Evolutionary conservation across 2,329 filamentous ascomycete genomes (phyloP), one percentile per base, ranked within the genome.

Genomic region (Knufia petricola): DNA sequence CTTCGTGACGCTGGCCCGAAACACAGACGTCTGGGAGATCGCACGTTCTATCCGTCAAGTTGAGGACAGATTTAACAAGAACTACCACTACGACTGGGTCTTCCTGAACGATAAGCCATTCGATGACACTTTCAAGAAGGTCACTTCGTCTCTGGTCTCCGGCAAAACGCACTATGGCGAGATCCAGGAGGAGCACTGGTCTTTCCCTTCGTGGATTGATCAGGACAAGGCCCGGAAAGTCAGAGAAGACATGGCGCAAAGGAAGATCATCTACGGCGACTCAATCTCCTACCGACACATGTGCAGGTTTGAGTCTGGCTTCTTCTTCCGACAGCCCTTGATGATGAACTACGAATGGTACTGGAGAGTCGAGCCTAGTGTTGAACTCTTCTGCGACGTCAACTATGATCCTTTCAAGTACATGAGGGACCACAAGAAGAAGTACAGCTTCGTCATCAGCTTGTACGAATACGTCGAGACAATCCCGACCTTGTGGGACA

Each of bases 341-440:
- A 89, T 98, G 86, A 71, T 86, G 66, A 88, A 96, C 66, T 98
- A 94, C 69, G 92, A 98, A 64, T 98, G 87, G 79, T 98, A 98
- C 78, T 98, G 92, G 92, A 87, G 94, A 59, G 92, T 98, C 12
- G 92, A 98, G 76, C 92, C 92, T 60, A 92, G 86, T 69, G 82
- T 98, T 64, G 86, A 96, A 73, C 83, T 98, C 53, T 95, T 81
- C 77, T 98, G 92, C 70, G 92, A 98, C 64, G 78, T 98, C 62
- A 78, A 87, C 68, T 94, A 94, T 68, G 92, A 98, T 63, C 86
- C 92, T 6, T 98, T 98, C 82, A 87, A 87, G 56, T 88, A 81
- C 73, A 95, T 98, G 88, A 82, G 84, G 59, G 89, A 96, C 64
- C 82, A 94, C 69, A 84, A 85, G 67, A 98, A 96, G 74, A 96